phyloP scores from a whole-genome alignment of 1,139 yeast species.

The Geotrichum europaeum region DNA sequence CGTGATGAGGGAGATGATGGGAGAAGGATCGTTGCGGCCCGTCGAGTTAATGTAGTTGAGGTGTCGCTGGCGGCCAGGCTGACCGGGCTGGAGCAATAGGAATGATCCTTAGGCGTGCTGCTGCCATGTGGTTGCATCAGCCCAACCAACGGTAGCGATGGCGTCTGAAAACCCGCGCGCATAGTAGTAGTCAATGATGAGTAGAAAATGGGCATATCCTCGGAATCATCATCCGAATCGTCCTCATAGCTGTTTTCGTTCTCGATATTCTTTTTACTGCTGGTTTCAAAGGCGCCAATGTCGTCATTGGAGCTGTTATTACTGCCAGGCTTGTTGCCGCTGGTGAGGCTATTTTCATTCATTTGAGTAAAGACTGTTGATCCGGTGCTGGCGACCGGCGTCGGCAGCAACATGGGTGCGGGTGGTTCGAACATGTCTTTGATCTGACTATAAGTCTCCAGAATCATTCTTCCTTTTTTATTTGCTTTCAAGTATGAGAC shows the following conservation, averaged over 20 bases:
- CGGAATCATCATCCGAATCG: conserved; percentile 4
- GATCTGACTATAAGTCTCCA: not conserved
- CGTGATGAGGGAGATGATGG: not conserved
- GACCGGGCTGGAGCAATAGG: not conserved
- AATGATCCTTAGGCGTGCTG: not conserved
- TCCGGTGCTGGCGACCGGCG: not conserved
- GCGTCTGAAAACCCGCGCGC: not conserved
- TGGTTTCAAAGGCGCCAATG: not conserved
- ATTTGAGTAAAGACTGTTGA: not conserved
- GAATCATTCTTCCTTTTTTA: not conserved
- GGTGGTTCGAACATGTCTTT: not conserved
- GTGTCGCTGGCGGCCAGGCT: not conserved
- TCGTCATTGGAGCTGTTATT: not conserved
- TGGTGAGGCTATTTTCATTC: not conserved
- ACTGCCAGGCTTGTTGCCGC: not conserved
- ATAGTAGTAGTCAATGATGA: not conserved
- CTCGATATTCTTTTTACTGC: not conserved
- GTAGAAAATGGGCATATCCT: conserved; percentile 3
- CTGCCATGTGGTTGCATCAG: not conserved
- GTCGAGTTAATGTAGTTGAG: not conserved
- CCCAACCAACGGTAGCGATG: not conserved
- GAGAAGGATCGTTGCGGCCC: not conserved
- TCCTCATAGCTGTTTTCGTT: not conserved
- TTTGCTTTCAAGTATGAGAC: not conserved
- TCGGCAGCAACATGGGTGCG: not conserved